Conservation (phyloP, 2,329 filamentous ascomycete genomes). For the Tricladium varicosporioides region DNA sequence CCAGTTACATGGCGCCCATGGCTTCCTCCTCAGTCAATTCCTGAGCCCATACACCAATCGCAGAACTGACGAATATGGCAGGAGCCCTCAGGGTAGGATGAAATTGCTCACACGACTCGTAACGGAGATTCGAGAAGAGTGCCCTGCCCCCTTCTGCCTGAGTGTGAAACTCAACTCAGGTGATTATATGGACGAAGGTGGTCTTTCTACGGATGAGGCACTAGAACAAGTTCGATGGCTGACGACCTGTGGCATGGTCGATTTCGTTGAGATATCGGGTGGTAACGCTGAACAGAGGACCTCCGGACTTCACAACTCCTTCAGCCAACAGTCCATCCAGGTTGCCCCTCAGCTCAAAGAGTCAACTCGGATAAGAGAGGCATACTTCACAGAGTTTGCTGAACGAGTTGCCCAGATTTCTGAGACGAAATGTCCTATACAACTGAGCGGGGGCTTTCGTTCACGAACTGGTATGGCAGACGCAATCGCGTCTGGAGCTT, state of each 20-base stretch:
- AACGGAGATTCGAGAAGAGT: constrained; percentile 10
- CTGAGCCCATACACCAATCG: constrained; percentile 48
- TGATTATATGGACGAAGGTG: constrained; percentile 15
- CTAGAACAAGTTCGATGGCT: constrained; percentile 14
- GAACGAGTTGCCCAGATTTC: constrained; percentile 8
- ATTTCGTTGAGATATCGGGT: constrained; percentile 21
- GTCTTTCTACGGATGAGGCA: constrained; percentile 14
- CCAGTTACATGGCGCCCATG: constrained; percentile 54
- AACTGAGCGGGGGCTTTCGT: constrained; percentile 12
- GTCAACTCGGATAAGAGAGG: constrained; percentile 13
- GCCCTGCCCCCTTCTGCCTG: constrained; percentile 12
- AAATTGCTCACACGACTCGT: constrained; percentile 13
- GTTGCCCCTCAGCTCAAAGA: constrained; percentile 10
- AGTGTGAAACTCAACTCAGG: constrained; percentile 17
- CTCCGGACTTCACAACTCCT: constrained; percentile 8
- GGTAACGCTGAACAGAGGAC: constrained; percentile 52
- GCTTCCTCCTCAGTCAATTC: constrained; percentile 58
- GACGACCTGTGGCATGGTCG: constrained; percentile 10
- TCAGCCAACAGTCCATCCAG: neutral
- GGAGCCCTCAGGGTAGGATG: constrained; percentile 26
- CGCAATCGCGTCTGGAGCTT: constrained; percentile 9
- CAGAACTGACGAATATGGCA: constrained; percentile 56
- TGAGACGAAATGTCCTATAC: constrained; percentile 7
- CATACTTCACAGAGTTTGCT: constrained; percentile 15
- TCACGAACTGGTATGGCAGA: constrained; percentile 13